phyloP scores from a whole-genome alignment of 2,329 filamentous ascomycete genomes.

The Dryadomyces quercivorus region DNA sequence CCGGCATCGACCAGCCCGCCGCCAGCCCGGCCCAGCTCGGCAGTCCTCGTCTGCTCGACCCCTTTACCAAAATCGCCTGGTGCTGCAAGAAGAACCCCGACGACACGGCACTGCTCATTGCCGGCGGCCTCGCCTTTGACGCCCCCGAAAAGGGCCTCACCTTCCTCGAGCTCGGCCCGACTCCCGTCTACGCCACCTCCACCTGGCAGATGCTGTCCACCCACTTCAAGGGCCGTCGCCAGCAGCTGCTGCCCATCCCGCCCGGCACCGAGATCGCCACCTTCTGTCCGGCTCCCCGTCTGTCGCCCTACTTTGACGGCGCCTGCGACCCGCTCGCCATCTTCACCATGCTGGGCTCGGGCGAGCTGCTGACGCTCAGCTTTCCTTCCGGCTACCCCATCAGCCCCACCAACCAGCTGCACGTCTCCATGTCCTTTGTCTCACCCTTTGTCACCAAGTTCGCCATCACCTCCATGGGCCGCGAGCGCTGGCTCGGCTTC shows the following conservation, averaged over 20 bases:
- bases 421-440: constrained; percentile 75
- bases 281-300: constrained; percentile 71
- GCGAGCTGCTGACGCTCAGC: constrained; percentile 78
- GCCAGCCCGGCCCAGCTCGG: constrained; percentile 23
- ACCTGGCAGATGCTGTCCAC: constrained; percentile 72
- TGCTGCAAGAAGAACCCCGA: constrained; percentile 91
- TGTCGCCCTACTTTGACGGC: constrained; percentile 74
- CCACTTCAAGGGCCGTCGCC: constrained; percentile 68
- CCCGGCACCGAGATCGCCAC: constrained; percentile 64
- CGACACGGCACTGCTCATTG: constrained; percentile 78
- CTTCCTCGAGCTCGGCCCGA: constrained; percentile 79
- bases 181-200: constrained; percentile 83
- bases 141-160: constrained; percentile 65
- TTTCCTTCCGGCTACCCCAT: constrained; percentile 90
- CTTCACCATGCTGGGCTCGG: constrained; percentile 67
- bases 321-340: constrained; percentile 85
- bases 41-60: constrained; percentile 52
- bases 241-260: constrained; percentile 62
- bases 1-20: constrained; percentile 57
- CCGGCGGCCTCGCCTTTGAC: constrained; percentile 62
- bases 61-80: constrained; percentile 73
- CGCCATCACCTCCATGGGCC: constrained; percentile 60
- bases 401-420: constrained; percentile 83
- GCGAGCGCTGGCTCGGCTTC: constrained; percentile 80
- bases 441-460: constrained; percentile 77